phyloP scores from a whole-genome alignment of 352 stramenopile genomes.

The Globisporangium yorkense region DNA sequence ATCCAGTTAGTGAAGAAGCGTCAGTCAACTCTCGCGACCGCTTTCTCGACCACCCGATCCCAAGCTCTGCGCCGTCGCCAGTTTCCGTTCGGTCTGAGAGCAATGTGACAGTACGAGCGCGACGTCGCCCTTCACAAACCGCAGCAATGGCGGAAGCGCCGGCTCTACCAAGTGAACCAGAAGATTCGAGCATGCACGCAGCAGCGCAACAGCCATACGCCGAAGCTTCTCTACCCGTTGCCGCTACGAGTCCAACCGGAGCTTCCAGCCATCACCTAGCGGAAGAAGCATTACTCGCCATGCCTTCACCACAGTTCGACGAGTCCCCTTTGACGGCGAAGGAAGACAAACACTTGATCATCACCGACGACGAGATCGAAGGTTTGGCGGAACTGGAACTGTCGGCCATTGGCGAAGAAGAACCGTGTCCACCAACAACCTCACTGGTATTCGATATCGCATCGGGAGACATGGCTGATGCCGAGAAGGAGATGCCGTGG shows the following conservation, averaged over 20 bases:
- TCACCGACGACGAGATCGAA: neutral
- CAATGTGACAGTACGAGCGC: slow-evolving; percentile 11
- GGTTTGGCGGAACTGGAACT: neutral
- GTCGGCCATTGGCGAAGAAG: neutral
- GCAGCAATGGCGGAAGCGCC: neutral
- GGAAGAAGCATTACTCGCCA: neutral
- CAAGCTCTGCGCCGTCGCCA: slow-evolving; percentile 6
- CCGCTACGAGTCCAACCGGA: neutral
- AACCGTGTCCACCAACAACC: slow-evolving; percentile 2
- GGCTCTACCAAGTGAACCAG: neutral
- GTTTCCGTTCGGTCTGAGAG: slow-evolving; percentile 4
- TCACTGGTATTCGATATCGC: neutral
- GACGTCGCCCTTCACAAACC: neutral
- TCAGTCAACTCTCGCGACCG: neutral
- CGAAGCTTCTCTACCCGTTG: neutral
- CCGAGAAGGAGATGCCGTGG: neutral
- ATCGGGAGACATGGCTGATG: neutral
- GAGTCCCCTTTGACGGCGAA: neutral
- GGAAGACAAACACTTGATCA: too few relatives aligned
- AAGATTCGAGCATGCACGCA: neutral
- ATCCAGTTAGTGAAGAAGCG: neutral
- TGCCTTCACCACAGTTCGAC: neutral
- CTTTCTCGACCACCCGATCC: slow-evolving; percentile 11
- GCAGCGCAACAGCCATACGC: neutral
- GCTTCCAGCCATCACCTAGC: too few relatives aligned